Evolutionary conservation across 2,329 filamentous ascomycete genomes (phyloP).

Genomic region (Phaeophleospora eucalypticola): DNA sequence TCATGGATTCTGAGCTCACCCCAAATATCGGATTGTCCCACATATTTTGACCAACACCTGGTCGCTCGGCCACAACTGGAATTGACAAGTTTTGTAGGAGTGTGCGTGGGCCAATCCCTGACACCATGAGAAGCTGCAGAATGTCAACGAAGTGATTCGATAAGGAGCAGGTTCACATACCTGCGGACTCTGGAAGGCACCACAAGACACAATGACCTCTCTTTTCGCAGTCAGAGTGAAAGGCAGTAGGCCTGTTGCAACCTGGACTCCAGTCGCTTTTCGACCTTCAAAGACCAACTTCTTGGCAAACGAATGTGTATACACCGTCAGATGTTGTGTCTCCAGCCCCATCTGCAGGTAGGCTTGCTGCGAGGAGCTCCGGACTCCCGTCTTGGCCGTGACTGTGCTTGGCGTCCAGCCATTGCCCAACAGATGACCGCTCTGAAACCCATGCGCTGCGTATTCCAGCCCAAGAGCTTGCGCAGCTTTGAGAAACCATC

Average conservation of each 20-base stretch:
- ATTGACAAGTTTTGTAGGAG: constrained; percentile 53
- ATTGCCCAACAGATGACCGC: background rate
- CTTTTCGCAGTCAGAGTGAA: constrained; percentile 28
- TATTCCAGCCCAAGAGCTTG: background rate
- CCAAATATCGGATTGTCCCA: constrained; percentile 47
- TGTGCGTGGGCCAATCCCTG: constrained; percentile 54
- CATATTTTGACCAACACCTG: constrained; percentile 61
- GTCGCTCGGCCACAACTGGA: constrained; percentile 50
- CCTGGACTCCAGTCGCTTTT: constrained; percentile 27
- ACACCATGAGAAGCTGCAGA: constrained; percentile 55
- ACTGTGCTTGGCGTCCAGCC: background rate
- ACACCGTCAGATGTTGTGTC: constrained; percentile 44
- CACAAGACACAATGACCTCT: constrained; percentile 44
- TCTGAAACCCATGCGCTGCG: background rate
- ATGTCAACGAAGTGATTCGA: too few species aligned
- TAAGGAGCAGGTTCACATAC: background rate
- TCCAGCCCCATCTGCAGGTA: constrained; percentile 9
- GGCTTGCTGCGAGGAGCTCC: constrained; percentile 6
- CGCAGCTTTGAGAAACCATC: background rate
- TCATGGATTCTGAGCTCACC: background rate
- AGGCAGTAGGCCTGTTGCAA: constrained; percentile 30
- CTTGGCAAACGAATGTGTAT: constrained; percentile 20
- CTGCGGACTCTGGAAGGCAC: constrained; percentile 42
- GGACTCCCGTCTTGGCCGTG: background rate
- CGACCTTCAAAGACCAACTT: constrained; percentile 30